Percentiles rank a stretch among this genome's conserved stretches.
Evolutionary conservation across 2,329 filamentous ascomycete species (phyloP).

Genomic region (Curvularia eragrostidis): DNA sequence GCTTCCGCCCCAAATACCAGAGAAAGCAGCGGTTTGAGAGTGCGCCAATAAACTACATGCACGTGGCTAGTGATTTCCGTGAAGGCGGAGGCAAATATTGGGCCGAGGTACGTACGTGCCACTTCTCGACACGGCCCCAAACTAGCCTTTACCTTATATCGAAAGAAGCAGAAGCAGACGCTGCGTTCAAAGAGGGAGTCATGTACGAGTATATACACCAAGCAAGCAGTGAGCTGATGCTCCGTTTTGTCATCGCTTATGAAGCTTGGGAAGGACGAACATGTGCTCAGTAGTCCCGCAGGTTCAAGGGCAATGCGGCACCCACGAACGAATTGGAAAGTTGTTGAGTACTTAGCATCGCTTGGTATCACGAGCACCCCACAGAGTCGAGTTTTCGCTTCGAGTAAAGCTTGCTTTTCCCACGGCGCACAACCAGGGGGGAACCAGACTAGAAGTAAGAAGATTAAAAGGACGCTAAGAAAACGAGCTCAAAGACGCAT

Average conservation of each 20-base stretch:
- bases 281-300: background rate
- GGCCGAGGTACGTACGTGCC: background rate
- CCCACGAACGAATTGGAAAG: background rate
- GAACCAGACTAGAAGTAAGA: background rate
- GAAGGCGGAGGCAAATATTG: background rate
- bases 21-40: background rate
- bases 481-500: background rate
- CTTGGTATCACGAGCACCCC: background rate
- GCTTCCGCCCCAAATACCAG: background rate
- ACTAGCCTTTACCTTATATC: background rate
- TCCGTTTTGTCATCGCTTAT: background rate
- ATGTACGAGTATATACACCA: background rate
- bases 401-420: background rate
- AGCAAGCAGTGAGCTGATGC: background rate
- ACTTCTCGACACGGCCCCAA: background rate
- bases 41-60: background rate
- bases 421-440: background rate
- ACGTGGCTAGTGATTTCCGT: background rate
- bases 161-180: background rate
- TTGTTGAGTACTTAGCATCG: background rate
- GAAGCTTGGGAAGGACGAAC: background rate
- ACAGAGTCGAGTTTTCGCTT: background rate
- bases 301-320: background rate
- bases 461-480: background rate
- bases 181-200: background rate